Evolutionary conservation across 768 basidiomycete species (phyloP).

Genomic region (Mycena chlorophos): DNA sequence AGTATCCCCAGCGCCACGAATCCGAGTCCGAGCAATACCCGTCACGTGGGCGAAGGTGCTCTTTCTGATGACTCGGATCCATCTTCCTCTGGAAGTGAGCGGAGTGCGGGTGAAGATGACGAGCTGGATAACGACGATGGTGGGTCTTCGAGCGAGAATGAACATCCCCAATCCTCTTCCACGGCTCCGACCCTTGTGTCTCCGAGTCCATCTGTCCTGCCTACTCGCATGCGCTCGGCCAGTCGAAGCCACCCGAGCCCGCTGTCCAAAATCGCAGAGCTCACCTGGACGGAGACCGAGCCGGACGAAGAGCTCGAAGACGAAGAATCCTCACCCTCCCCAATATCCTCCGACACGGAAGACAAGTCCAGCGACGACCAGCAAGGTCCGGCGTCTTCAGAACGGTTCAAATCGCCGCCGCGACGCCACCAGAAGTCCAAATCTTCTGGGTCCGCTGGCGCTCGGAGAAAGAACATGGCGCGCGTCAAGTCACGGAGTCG

Average conservation of each 20-base stretch:
- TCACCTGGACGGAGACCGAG: constrained; percentile 59
- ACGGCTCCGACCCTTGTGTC: constrained; percentile 28
- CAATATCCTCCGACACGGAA: constrained; percentile 66
- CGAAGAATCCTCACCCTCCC: constrained; percentile 58
- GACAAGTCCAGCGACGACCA: constrained; percentile 28
- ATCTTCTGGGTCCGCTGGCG: constrained; percentile 32
- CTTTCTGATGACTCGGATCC: constrained; percentile 81
- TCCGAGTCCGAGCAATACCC: constrained; percentile 39
- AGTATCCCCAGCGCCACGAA: constrained; percentile 36
- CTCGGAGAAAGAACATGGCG: constrained; percentile 26
- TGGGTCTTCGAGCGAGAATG: constrained; percentile 20
- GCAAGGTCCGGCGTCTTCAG: constrained; percentile 27
- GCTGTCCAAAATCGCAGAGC: constrained; percentile 56
- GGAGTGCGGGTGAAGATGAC: constrained; percentile 34
- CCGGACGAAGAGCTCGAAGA: constrained; percentile 27
- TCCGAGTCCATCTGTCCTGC: constrained; percentile 39
- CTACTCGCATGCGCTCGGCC: constrained; percentile 27
- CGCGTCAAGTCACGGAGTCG: constrained; percentile 51
- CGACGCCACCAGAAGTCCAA: constrained; percentile 32
- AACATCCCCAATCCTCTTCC: too few species aligned
- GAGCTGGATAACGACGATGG: constrained; percentile 27
- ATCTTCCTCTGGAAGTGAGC: constrained; percentile 50
- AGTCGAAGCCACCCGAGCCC: constrained; percentile 57
- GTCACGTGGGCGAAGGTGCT: constrained; percentile 75
- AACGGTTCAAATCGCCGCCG: constrained; percentile 34